Conservation (phyloP, 1,139 yeast species). For the Entelexis sorbosivorans region DNA sequence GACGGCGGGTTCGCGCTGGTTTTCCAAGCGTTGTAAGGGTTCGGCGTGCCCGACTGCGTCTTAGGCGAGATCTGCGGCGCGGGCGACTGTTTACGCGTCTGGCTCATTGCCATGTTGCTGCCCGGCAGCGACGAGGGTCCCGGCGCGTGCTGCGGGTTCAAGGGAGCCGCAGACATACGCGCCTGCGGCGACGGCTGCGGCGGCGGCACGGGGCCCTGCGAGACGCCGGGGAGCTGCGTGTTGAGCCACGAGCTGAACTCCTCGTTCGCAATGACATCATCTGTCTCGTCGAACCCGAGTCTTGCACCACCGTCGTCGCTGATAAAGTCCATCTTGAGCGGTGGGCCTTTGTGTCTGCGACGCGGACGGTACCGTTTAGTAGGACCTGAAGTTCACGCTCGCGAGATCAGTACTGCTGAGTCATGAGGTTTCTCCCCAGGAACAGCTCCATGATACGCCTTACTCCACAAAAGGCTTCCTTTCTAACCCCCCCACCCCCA, state of each 20-base stretch:
- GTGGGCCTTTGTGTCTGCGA: not conserved
- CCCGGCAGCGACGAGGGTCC: constrained; percentile 1
- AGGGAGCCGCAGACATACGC: not conserved
- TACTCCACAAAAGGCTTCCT: not conserved
- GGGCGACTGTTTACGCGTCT: constrained; percentile 3
- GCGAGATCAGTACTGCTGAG: constrained; percentile 2
- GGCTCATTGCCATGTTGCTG: not conserved
- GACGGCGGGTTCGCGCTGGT: not conserved
- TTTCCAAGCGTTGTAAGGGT: constrained; percentile 6
- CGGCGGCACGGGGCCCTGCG: constrained; percentile 1
- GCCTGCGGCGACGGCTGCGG: constrained; percentile 2
- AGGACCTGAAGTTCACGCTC: not conserved
- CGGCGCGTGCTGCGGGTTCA: not conserved
- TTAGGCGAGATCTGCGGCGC: constrained; percentile 4
- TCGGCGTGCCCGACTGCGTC: constrained; percentile 2
- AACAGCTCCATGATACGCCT: not conserved
- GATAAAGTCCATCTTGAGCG: constrained; percentile 17
- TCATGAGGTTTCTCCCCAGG: not conserved
- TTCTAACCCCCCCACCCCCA: not conserved
- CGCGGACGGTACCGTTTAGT: not conserved
- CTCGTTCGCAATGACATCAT: constrained; percentile 15
- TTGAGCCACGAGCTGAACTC: constrained; percentile 19
- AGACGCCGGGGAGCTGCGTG: constrained; percentile 8
- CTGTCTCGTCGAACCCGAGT: constrained; percentile 16
- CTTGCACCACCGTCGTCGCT: constrained; percentile 15